Percentiles rank a stretch among this genome's conserved stretches.
Conservation (phyloP, 2,329 filamentous ascomycete species). For the Cordyceps pruinosa region DNA sequence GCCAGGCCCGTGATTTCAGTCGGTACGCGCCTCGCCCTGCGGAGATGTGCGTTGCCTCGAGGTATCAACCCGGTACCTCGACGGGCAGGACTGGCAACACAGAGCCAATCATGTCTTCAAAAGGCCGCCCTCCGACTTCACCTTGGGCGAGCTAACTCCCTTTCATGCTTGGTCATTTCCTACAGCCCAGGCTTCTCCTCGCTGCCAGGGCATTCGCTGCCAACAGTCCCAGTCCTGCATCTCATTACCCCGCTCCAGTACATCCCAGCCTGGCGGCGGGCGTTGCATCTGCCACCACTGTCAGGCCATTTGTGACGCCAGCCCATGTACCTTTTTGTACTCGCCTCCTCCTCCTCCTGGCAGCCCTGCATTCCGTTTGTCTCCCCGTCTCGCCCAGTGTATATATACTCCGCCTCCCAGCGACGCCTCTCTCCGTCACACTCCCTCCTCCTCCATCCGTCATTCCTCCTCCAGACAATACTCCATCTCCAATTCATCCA, state of each 20-base stretch:
- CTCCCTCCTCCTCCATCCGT: not conserved
- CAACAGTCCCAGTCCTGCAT: not conserved
- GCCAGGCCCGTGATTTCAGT: not conserved
- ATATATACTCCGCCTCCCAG: not conserved
- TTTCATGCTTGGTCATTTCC: not conserved
- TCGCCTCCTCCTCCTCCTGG: not conserved
- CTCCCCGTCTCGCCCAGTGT: not conserved
- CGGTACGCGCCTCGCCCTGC: not conserved
- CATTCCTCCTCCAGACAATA: not conserved
- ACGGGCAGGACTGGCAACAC: not conserved
- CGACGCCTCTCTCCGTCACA: not conserved
- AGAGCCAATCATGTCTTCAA: not conserved
- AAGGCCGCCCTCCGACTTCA: too few relatives aligned
- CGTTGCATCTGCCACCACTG: not conserved
- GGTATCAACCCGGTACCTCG: not conserved
- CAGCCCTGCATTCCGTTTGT: not conserved
- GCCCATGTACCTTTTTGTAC: constrained; percentile 7
- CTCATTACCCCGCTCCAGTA: constrained; percentile 6
- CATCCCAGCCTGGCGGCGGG: not conserved
- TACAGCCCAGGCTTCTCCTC: not conserved
- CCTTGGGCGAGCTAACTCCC: not conserved
- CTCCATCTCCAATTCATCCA: not conserved
- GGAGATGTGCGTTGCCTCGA: not conserved
- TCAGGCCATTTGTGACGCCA: constrained; percentile 1
- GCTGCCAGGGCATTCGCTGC: not conserved